Percentiles rank a stretch among this genome's conserved stretches.
These are phyloP conservation scores for Eimeria zaria DNA, from an alignment of 169 alveolate species.

Conservation along the genomic window DNA sequence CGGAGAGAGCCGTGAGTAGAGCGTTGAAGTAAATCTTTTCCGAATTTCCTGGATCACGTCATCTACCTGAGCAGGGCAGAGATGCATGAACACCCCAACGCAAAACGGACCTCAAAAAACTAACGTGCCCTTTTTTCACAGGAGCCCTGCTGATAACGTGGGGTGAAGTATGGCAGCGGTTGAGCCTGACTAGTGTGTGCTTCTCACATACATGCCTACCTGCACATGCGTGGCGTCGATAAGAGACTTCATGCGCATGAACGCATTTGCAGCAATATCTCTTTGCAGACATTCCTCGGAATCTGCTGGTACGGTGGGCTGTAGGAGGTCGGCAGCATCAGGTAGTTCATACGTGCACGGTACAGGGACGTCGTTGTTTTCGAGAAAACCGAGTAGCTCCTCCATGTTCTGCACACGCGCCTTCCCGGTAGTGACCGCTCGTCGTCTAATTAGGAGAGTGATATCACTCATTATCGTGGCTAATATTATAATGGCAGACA, in stretches of 20 bases:
- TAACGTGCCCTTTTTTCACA: neutral
- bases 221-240: slow-evolving; percentile 31
- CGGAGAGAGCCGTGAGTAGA: slow-evolving; percentile 22
- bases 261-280: neutral
- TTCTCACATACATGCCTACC: slow-evolving; percentile 10
- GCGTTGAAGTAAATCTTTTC: neutral
- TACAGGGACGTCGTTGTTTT: slow-evolving; percentile 21
- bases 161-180: neutral
- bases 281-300: slow-evolving; percentile 35
- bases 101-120: neutral
- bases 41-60: slow-evolving; percentile 54
- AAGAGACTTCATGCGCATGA: slow-evolving; percentile 66
- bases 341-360: slow-evolving; percentile 54
- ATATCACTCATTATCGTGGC: slow-evolving; percentile 66
- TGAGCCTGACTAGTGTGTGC: neutral
- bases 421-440: slow-evolving; percentile 34
- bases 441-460: slow-evolving; percentile 39
- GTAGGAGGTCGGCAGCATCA: slow-evolving; percentile 23
- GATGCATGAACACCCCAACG: neutral
- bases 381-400: slow-evolving; percentile 37
- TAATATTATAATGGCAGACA: slow-evolving; percentile 51
- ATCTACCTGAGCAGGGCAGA: slow-evolving; percentile 41
- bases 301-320: neutral
- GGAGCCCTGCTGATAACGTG: neutral
- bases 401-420: neutral